Base-by-base conservation (phyloP, 1,284 basidiomycete species). In the Ceratorhiza oryzae-sativae region DNA sequence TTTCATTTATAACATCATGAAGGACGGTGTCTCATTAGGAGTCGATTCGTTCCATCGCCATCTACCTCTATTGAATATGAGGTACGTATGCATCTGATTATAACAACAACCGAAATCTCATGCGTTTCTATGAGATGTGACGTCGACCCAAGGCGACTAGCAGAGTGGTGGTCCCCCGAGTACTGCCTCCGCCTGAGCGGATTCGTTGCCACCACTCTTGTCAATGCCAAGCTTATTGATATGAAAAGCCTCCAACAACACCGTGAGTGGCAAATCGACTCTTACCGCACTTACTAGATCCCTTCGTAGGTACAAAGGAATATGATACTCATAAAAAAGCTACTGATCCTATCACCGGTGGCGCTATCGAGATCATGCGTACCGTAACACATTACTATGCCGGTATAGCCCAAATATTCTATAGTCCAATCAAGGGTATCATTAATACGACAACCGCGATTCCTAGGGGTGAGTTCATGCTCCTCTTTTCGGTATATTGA, bases 11-110 rank as follows among this genome's bases (percentile, higher is more conserved):
- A 56, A 61, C 41, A 8, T n/a, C 25, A 30, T 25, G 8, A 70
- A 87, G 84, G 79, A 87, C 55, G 88, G 87, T 0, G 82, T 85
- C 0, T 73, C 77, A 30, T 78, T 78, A 32, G 88, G 87, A 3
- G 85, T 85, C 0, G 82, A 85, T 23, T 85, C 84, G 49, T 88
- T 89, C 77, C 87, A 89, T 77, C 79, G 79, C n/a, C 87, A 89
- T 77, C 78, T 90, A 23, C 88, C 88, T 0, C 76, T 89, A 55
- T 77, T 86, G 18, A 87, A 87, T 75, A 89, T 90, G 88, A 79
- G 82, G 80, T 82, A 63, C 41, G 76, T 51, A 42, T 30, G 27
- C 27, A 6, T 13, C n/a, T 45, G 51, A 20, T 49, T 10, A 10
- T 18, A 23, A 18, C 2, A 59, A 59, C 3, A 3, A 10, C 8